These are phyloP conservation scores for Umbelopsis sp. DNA, from an alignment of 371 early-diverging fungal species.

Conservation along the genomic window DNA sequence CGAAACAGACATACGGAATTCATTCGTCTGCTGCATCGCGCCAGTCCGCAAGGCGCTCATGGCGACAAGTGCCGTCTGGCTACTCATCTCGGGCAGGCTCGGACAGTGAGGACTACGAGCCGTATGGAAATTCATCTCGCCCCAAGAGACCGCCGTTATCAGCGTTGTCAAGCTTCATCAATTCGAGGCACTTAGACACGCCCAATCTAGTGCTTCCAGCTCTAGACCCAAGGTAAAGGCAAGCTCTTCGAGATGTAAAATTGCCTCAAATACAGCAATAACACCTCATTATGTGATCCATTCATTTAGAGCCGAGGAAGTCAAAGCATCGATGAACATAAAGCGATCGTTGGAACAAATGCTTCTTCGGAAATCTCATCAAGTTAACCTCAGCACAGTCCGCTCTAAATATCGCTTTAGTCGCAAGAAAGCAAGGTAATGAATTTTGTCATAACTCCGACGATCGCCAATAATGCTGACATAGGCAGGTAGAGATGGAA, in stretches of 20 bases:
- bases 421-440: slow-evolving; percentile 39
- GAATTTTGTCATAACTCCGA: neutral
- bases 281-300: slow-evolving; percentile 24
- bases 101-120: slow-evolving; percentile 7
- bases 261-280: slow-evolving; percentile 27
- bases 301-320: slow-evolving; percentile 33
- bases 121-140: neutral
- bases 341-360: slow-evolving; percentile 8
- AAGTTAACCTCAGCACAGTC: slow-evolving; percentile 36
- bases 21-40: neutral
- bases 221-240: slow-evolving; percentile 46
- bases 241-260: neutral
- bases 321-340: slow-evolving; percentile 25
- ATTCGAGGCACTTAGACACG: slow-evolving; percentile 4
- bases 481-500: neutral
- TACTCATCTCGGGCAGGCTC: slow-evolving; percentile 15
- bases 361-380: slow-evolving; percentile 19
- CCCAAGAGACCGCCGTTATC: neutral
- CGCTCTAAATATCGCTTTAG: slow-evolving; percentile 42
- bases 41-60: neutral
- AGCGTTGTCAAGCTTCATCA: neutral
- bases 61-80: slow-evolving; percentile 1
- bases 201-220: slow-evolving; percentile 46
- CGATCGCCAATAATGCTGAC: neutral
- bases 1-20: neutral